Percentiles rank a stretch among this genome's conserved stretches.
These are phyloP conservation scores for Lecanicillium sp. DNA, from an alignment of 2,329 filamentous ascomycete genomes.

Conservation along the genomic window DNA sequence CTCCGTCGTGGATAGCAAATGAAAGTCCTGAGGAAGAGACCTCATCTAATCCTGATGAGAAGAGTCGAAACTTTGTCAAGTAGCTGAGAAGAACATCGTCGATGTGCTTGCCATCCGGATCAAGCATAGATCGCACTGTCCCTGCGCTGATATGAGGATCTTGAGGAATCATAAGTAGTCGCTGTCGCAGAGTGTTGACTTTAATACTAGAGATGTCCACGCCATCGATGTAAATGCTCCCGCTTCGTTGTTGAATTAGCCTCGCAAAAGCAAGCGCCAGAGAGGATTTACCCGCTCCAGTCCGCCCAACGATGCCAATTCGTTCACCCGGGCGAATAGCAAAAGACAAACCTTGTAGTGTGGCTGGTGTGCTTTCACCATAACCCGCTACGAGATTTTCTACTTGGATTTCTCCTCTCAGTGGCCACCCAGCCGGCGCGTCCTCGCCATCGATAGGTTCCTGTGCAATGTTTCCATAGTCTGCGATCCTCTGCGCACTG, in stretches of 20 bases:
- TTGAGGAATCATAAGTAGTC: conserved; percentile 62
- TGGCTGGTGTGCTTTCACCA: conserved; percentile 52
- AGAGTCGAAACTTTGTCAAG: conserved; percentile 18
- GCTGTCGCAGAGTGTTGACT: conserved; percentile 55
- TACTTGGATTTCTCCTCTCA: conserved; percentile 57
- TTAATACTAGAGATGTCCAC: conserved; percentile 49
- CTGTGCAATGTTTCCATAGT: conserved; percentile 55
- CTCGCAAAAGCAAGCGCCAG: neutral
- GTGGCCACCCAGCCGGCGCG: conserved; percentile 62
- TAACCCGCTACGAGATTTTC: conserved; percentile 57
- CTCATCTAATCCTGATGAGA: no score
- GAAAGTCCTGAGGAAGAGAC: no score
- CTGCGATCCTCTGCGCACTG: conserved; percentile 58
- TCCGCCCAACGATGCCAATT: neutral
- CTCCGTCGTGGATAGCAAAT: neutral
- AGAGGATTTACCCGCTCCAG: neutral
- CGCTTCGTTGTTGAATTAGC: neutral
- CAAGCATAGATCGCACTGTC: conserved; percentile 60
- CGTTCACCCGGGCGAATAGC: neutral
- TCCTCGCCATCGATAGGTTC: conserved; percentile 48
- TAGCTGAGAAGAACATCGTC: conserved; percentile 55
- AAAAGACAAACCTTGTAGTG: neutral
- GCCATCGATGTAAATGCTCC: neutral
- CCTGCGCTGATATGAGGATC: conserved; percentile 68
- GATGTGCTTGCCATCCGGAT: conserved; percentile 57